phyloP scores from a whole-genome alignment of 108 stramenopile species.

The Mediolabrus comicus region DNA sequence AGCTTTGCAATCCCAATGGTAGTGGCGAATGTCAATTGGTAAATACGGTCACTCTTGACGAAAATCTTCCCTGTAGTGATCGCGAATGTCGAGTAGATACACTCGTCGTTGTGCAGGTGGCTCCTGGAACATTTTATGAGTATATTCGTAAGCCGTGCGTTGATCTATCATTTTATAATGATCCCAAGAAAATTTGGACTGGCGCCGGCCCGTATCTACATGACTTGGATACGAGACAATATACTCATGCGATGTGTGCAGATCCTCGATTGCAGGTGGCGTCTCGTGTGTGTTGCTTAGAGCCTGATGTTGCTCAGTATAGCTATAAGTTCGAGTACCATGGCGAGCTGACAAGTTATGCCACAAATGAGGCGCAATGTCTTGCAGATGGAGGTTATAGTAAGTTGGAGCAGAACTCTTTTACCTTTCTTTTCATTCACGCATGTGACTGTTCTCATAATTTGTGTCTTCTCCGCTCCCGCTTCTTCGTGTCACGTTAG shows the following conservation, averaged over 20 bases:
- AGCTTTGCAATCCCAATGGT: constrained; percentile 9
- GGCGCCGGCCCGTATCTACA: neutral
- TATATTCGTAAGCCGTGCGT: constrained; percentile 35
- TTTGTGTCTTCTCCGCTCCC: too few relatives aligned
- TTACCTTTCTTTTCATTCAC: too few relatives aligned
- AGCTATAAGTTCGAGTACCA: constrained; percentile 1
- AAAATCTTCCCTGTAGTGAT: constrained; percentile 24
- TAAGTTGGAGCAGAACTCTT: too few relatives aligned
- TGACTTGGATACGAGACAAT: neutral
- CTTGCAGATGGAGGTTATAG: neutral
- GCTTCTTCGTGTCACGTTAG: too few relatives aligned
- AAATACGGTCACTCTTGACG: constrained; percentile 9
- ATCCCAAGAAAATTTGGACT: constrained; percentile 13
- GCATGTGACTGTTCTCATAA: too few relatives aligned
- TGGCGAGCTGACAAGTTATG: neutral
- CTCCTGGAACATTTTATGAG: constrained; percentile 39
- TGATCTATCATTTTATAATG: constrained; percentile 28
- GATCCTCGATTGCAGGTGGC: neutral
- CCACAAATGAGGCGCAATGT: neutral
- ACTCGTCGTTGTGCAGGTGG: constrained; percentile 19
- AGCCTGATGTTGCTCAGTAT: neutral
- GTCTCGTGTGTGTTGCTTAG: neutral
- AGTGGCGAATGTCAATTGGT: constrained; percentile 18
- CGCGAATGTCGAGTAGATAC: constrained; percentile 41
- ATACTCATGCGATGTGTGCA: neutral